Conservation (phyloP, 2,329 filamentous ascomycete genomes). For the Neospermospora avenae region DNA sequence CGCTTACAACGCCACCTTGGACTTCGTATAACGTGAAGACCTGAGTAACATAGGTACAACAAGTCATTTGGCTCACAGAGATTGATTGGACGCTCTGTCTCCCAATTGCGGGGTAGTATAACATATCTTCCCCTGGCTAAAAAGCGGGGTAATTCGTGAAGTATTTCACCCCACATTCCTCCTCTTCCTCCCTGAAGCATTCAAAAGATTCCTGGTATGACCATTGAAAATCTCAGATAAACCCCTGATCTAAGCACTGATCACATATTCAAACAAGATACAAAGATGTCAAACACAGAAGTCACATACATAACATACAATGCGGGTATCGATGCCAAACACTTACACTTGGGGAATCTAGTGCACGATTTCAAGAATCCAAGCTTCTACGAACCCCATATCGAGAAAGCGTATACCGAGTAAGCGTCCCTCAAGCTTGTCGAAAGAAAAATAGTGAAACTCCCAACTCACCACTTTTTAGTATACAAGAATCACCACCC, state of each 20-base stretch:
- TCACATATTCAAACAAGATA: background rate
- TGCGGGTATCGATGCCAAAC: conserved; percentile 20
- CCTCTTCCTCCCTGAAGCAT: background rate
- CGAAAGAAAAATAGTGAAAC: background rate
- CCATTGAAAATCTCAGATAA: background rate
- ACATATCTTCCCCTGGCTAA: background rate
- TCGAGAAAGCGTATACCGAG: conserved; percentile 25
- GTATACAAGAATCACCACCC: conserved; percentile 18
- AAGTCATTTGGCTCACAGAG: background rate
- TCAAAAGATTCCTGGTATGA: background rate
- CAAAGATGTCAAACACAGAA: conserved; percentile 10
- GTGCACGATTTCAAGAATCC: conserved; percentile 25
- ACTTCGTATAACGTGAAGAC: too few species aligned
- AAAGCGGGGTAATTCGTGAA: background rate
- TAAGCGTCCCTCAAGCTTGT: conserved; percentile 1
- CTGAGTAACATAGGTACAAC: too few species aligned
- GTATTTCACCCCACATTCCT: background rate
- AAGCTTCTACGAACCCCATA: conserved; percentile 21
- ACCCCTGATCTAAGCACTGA: too few species aligned
- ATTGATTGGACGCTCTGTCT: conserved; percentile 1
- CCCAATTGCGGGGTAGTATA: background rate
- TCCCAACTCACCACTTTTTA: background rate
- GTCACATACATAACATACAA: conserved; percentile 25
- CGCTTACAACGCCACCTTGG: too few species aligned
- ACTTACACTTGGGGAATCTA: conserved; percentile 27